Evolutionary conservation across 2,329 filamentous ascomycete genomes (phyloP).

Genomic region (Teratosphaeria viscida): DNA sequence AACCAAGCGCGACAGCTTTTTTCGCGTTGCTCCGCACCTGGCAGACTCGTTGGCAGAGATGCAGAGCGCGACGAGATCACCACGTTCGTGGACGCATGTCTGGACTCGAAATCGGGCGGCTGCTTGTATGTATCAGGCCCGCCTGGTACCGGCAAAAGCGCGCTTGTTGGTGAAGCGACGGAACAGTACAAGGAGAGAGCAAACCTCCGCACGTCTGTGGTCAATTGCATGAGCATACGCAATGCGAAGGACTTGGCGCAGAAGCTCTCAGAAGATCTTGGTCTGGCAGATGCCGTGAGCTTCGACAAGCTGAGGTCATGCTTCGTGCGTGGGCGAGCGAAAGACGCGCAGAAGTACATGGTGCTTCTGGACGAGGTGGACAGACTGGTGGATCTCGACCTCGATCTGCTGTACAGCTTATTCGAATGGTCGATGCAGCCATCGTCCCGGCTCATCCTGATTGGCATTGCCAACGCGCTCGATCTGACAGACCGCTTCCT

Average conservation of each 20-base stretch:
- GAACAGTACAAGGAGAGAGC: constrained; percentile 43
- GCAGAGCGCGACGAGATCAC: constrained; percentile 54
- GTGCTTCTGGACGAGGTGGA: constrained; percentile 93
- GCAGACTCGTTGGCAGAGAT: constrained; percentile 69
- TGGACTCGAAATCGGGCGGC: constrained; percentile 53
- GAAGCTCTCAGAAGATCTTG: constrained; percentile 62
- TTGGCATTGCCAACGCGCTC: constrained; percentile 92
- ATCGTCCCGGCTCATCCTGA: constrained; percentile 66
- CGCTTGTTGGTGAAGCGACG: constrained; percentile 74
- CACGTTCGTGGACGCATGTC: constrained; percentile 56
- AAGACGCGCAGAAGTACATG: constrained; percentile 53
- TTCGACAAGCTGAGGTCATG: constrained; percentile 57
- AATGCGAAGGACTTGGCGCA: constrained; percentile 75
- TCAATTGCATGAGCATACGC: constrained; percentile 98
- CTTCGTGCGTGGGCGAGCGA: constrained; percentile 52
- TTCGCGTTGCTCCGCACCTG: constrained; percentile 63
- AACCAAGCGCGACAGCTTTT: constrained; percentile 82
- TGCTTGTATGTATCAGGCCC: constrained; percentile 94
- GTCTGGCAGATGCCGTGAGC: constrained; percentile 52
- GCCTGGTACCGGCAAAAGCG: constrained; percentile 93
- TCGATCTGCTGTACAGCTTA: constrained; percentile 82
- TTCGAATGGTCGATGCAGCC: constrained; percentile 91
- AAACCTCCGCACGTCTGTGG: constrained; percentile 58
- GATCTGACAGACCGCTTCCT: constrained; percentile 93
- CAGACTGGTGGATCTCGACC: constrained; percentile 76